Base-by-base conservation (phyloP, 208 protist species). In the Plasmodiophora brassicae region DNA sequence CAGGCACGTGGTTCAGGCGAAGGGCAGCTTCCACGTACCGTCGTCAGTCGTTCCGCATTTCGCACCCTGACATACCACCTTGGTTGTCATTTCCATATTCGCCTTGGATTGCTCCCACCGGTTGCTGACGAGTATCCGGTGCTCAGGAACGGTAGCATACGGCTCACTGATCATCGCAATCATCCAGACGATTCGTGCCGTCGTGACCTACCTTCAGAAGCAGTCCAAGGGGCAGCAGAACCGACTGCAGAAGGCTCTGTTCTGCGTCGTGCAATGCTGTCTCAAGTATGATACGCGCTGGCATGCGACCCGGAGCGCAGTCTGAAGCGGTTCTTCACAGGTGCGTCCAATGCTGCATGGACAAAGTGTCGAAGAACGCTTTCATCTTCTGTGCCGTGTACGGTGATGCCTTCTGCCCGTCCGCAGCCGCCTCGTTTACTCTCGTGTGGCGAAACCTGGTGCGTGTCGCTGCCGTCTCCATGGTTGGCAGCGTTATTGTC, bases 141-240 rank as follows among this genome's bases (percentile, higher is more conserved):
- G 32, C 5, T 32, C n/a, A 78, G 65, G 65, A 78, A 78, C 89
- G 32, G 10, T 92, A 0, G 90, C 90, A 8, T 91, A 92, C 46
- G 91, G 88, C n/a, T 87, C 89, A 32, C 50, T 92, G 8, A 85
- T 92, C 72, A 90, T 92, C 1, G 91, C 91, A 41, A 32, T 91
- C 8, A 1, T 92, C 38, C 36, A 20, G 39, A 83, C 50, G 0
- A 45, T 88, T 43, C 57, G 90, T 0, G 84, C 44, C 0, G 85
- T 92, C 0, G 1, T 92, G 0, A 25, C 1, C 1, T 92, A 87
- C 65, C 0, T 92, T 22, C 39, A 89, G 36, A 38, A 71, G 8
- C 22, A 90, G 25, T 36, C 71, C 36, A 53, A 89, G 38, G 5
- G 41, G 5, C 36, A 57, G 46, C 28, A 71, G 60, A 89, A 89